phyloP scores from a whole-genome alignment of 768 basidiomycete species.

The Mycena metata region DNA sequence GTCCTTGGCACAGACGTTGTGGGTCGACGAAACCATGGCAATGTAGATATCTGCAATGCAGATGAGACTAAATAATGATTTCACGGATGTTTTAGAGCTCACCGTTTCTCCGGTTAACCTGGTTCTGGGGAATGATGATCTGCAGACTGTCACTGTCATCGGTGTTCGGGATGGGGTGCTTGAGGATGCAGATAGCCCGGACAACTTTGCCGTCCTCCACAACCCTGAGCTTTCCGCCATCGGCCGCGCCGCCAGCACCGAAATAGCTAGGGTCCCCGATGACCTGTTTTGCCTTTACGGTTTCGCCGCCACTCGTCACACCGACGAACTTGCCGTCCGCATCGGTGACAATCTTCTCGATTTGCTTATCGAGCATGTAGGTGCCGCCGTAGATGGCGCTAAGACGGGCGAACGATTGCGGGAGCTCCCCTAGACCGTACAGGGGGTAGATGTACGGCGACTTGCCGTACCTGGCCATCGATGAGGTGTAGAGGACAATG shows the following conservation, averaged over 20 bases:
- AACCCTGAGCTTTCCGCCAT: conserved; percentile 86
- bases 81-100: conserved; percentile 43
- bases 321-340: conserved; percentile 91
- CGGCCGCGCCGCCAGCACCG: conserved; percentile 74
- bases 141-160: conserved; percentile 96
- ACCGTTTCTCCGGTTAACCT: conserved; percentile 95
- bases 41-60: conserved; percentile 90
- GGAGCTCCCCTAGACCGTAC: conserved; percentile 98
- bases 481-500: conserved; percentile 96
- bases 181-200: conserved; percentile 96
- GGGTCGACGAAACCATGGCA: conserved; percentile 96
- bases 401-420: conserved; percentile 97
- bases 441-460: conserved; percentile 99
- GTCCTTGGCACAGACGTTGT: conserved; percentile 97
- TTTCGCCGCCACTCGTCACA: conserved; percentile 90
- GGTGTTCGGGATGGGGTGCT: conserved; percentile 98
- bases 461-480: conserved; percentile 99
- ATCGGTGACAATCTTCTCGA: conserved; percentile 92
- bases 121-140: conserved; percentile 99
- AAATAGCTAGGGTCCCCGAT: conserved; percentile 99
- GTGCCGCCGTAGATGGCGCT: conserved; percentile 99
- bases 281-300: conserved; percentile 96
- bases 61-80: conserved; percentile 27
- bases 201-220: conserved; percentile 95
- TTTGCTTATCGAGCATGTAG: conserved; percentile 98